phyloP scores from a whole-genome alignment of 371 early-diverging fungal genomes.

The Lichtheimia ornata region DNA sequence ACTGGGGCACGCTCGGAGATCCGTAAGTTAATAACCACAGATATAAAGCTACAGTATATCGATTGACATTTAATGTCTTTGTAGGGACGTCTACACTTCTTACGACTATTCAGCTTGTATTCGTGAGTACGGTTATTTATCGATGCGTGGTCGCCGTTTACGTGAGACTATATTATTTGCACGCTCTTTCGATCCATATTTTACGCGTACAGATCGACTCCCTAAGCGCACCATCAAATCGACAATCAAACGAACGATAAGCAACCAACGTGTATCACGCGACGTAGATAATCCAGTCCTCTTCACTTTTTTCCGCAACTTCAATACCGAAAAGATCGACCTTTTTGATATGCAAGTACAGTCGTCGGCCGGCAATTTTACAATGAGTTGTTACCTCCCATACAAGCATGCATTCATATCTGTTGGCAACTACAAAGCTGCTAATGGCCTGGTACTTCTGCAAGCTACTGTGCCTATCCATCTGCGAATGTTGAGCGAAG shows the following conservation, averaged over 20 bases:
- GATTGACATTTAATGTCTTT: neutral
- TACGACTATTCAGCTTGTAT: constrained; percentile 83
- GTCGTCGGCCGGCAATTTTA: constrained; percentile 22
- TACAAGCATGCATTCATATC: constrained; percentile 72
- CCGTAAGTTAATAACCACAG: constrained; percentile 49
- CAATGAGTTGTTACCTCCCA: constrained; percentile 51
- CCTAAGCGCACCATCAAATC: constrained; percentile 34
- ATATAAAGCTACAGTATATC: neutral
- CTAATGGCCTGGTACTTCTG: constrained; percentile 57
- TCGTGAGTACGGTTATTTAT: constrained; percentile 75
- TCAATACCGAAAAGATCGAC: constrained; percentile 46
- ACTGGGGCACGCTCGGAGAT: constrained; percentile 82
- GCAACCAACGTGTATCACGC: constrained; percentile 49
- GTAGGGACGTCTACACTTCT: constrained; percentile 75
- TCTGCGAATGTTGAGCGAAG: constrained; percentile 35
- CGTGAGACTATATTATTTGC: constrained; percentile 65
- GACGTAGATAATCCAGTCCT: constrained; percentile 38
- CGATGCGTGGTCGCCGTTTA: constrained; percentile 66
- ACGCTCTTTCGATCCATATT: constrained; percentile 65
- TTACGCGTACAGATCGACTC: constrained; percentile 56
- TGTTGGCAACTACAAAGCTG: constrained; percentile 64
- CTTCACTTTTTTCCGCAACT: constrained; percentile 76
- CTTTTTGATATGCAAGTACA: constrained; percentile 50
- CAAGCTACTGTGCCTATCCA: constrained; percentile 71
- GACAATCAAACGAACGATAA: constrained; percentile 48